phyloP scores from a whole-genome alignment of 1,284 basidiomycete genomes.

The Laetiporus sulphureus region DNA sequence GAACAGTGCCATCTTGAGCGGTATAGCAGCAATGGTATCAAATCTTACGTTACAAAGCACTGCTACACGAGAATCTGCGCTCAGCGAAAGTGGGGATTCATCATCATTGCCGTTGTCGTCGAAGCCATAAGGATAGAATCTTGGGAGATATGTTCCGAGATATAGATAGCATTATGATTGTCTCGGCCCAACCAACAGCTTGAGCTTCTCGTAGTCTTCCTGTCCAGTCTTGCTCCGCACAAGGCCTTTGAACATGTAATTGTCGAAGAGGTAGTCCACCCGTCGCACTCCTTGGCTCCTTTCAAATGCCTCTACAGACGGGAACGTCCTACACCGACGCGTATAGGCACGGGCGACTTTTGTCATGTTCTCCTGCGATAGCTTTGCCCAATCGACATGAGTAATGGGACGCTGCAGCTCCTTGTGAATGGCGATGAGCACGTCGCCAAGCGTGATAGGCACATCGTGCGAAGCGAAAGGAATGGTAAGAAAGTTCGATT shows the following conservation, averaged over 20 bases:
- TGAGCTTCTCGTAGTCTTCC: slow-evolving; percentile 34
- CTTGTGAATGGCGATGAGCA: slow-evolving; percentile 47
- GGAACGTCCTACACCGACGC: slow-evolving; percentile 39
- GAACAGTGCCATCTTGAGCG: too few species aligned
- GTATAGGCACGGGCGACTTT: slow-evolving; percentile 50
- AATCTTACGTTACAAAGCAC: too few species aligned
- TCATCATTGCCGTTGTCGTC: too few species aligned
- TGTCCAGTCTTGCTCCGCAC: slow-evolving; percentile 29
- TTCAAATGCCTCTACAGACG: slow-evolving; percentile 33
- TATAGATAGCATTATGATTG: too few species aligned
- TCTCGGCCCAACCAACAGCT: slow-evolving; percentile 27
- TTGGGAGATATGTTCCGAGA: too few species aligned
- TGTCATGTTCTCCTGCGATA: slow-evolving; percentile 34
- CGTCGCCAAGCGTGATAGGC: slow-evolving; percentile 53
- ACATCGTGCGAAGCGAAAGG: slow-evolving; percentile 9
- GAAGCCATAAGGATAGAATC: too few species aligned
- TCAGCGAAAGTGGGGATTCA: too few species aligned
- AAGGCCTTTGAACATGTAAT: slow-evolving; percentile 49
- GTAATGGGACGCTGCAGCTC: slow-evolving; percentile 45
- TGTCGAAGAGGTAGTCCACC: slow-evolving; percentile 48
- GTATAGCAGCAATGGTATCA: too few species aligned
- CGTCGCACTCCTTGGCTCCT: slow-evolving; percentile 37
- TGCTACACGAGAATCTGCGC: too few species aligned
- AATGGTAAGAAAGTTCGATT: slow-evolving; percentile 20
- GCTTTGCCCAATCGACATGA: slow-evolving; percentile 47